Evolutionary conservation across 2,329 filamentous ascomycete genomes (phyloP).

Genomic region (Cordyceps pruinosa): DNA sequence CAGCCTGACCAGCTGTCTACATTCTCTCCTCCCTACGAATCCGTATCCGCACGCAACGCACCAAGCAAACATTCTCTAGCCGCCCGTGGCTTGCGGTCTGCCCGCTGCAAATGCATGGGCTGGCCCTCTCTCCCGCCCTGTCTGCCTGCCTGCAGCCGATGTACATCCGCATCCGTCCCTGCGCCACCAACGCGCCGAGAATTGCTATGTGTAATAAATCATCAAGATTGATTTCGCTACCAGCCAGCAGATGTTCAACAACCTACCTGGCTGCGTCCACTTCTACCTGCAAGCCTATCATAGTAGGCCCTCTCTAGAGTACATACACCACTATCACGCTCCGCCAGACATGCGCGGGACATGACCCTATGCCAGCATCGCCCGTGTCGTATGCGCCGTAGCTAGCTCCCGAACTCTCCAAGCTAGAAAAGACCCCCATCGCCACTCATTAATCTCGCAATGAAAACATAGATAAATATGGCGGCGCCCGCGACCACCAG

Average conservation of each 20-base stretch:
- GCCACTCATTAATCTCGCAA: constrained; percentile 64
- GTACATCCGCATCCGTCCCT: too few relatives aligned
- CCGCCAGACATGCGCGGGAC: not conserved
- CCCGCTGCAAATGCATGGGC: not conserved
- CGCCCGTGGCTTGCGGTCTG: too few relatives aligned
- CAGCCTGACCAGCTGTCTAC: not conserved
- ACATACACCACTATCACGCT: not conserved
- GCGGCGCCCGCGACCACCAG: constrained; percentile 61
- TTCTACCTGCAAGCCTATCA: not conserved
- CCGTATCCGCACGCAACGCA: too few relatives aligned
- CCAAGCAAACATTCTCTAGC: too few relatives aligned
- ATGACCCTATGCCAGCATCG: not conserved
- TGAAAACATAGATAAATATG: constrained; percentile 76
- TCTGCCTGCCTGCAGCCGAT: too few relatives aligned
- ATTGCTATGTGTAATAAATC: not conserved
- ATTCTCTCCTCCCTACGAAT: too few relatives aligned
- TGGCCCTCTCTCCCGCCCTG: not conserved
- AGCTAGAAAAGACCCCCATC: constrained; percentile 19
- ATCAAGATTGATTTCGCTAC: not conserved
- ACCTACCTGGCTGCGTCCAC: not conserved
- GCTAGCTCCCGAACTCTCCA: not conserved
- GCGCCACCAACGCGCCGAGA: not conserved
- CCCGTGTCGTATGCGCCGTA: not conserved
- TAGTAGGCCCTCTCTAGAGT: not conserved
- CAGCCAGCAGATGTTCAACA: not conserved